Conservation (phyloP, 352 stramenopile species). For the Globisporangium lucens region DNA sequence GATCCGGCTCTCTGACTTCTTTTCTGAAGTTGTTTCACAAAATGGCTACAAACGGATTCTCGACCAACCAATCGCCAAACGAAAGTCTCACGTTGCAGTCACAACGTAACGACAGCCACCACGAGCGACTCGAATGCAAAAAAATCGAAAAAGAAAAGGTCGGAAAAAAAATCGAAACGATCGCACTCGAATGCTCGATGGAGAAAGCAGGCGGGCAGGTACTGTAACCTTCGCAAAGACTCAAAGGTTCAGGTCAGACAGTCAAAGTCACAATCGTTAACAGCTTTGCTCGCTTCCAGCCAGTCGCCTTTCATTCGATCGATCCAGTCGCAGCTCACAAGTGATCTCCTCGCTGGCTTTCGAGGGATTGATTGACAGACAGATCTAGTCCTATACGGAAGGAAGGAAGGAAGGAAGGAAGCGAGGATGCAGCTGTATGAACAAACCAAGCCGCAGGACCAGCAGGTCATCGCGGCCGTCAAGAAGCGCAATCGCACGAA, state of each 20-base stretch:
- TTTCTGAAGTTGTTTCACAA: not conserved
- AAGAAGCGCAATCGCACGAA: constrained; percentile 17
- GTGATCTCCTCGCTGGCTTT: not conserved
- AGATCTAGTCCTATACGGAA: not conserved
- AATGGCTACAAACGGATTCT: not conserved
- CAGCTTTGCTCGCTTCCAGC: not conserved
- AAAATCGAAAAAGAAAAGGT: not conserved
- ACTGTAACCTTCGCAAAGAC: too few relatives aligned
- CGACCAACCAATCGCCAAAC: not conserved
- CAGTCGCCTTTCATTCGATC: not conserved
- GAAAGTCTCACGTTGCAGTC: too few relatives aligned
- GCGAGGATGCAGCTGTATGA: constrained; percentile 14
- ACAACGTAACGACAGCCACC: too few relatives aligned
- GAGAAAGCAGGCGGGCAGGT: not conserved
- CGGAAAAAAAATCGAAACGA: not conserved
- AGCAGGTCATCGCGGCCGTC: constrained; percentile 12
- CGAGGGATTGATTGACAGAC: not conserved
- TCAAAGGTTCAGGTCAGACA: too few relatives aligned
- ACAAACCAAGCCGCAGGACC: constrained; percentile 18
- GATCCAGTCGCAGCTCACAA: not conserved
- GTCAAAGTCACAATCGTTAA: too few relatives aligned
- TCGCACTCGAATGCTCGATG: not conserved
- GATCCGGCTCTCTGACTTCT: not conserved
- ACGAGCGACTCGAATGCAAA: not conserved
- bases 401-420: not conserved